Conservation (phyloP, 2,329 filamentous ascomycete genomes). For the Fusarium albosuccineum region DNA sequence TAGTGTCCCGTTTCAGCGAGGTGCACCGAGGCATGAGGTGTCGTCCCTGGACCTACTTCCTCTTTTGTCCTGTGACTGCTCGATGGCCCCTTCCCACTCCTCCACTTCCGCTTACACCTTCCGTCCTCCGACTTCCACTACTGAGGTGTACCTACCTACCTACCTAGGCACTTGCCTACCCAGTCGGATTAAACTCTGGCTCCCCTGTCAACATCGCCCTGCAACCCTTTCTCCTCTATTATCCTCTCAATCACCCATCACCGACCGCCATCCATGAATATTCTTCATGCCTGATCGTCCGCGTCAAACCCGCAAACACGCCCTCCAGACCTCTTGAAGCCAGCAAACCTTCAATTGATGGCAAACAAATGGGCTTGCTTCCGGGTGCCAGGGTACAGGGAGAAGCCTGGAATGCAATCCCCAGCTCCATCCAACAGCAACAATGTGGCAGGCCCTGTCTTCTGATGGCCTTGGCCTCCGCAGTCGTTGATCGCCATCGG, state of each 20-base stretch:
- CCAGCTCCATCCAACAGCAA: slow-evolving; percentile 29
- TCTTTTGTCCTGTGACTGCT: slow-evolving; percentile 42
- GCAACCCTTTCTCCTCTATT: slow-evolving; percentile 21
- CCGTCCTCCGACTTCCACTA: slow-evolving; percentile 1
- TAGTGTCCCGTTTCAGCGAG: slow-evolving; percentile 43
- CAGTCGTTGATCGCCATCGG: slow-evolving; percentile 36
- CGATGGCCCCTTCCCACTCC: slow-evolving; percentile 21
- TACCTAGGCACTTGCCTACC: slow-evolving; percentile 19
- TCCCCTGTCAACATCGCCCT: slow-evolving; percentile 34
- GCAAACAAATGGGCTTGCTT: slow-evolving; percentile 40
- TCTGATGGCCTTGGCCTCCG: slow-evolving; percentile 23
- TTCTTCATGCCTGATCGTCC: slow-evolving; percentile 4
- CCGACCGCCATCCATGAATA: background rate
- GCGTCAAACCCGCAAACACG: slow-evolving; percentile 12
- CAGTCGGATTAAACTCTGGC: slow-evolving; percentile 18
- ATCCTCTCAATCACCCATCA: slow-evolving; percentile 5
- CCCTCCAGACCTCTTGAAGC: background rate
- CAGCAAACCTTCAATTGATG: slow-evolving; percentile 14
- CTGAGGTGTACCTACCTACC: slow-evolving; percentile 1
- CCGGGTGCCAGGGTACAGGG: slow-evolving; percentile 28
- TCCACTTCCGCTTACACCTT: slow-evolving; percentile 25
- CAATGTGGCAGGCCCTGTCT: slow-evolving; percentile 38
- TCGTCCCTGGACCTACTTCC: slow-evolving; percentile 45
- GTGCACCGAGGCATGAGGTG: slow-evolving; percentile 41
- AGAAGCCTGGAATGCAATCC: slow-evolving; percentile 17